A percentile compares a stretch with the other conserved stretches of the same genome.
Conservation (phyloP, 305 asterid species). For the Fraxinus latifolia region DNA sequence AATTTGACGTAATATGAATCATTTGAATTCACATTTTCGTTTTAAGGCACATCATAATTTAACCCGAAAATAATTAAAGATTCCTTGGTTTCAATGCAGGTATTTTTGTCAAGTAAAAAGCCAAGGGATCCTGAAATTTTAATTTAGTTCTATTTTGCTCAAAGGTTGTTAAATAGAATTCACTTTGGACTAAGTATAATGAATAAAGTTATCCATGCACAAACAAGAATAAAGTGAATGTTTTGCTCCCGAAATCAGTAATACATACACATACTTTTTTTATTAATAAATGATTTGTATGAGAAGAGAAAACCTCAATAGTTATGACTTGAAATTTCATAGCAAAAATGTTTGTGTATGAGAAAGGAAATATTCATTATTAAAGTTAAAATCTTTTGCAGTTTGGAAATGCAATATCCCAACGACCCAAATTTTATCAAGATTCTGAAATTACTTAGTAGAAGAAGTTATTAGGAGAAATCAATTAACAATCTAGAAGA, state of each 20-base stretch:
- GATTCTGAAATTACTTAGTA: background rate
- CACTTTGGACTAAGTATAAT: background rate
- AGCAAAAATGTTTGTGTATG: background rate
- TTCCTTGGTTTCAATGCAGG: background rate
- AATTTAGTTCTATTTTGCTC: background rate
- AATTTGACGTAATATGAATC: background rate
- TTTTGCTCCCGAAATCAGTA: background rate
- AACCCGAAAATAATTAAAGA: background rate
- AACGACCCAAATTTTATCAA: background rate
- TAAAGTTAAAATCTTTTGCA: background rate
- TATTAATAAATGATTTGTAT: background rate
- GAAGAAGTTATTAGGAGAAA: background rate
- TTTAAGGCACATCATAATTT: background rate
- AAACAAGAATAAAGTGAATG: background rate
- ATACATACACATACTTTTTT: background rate
- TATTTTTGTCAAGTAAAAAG: background rate
- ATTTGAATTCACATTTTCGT: background rate
- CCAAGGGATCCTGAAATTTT: background rate
- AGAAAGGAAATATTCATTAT: background rate
- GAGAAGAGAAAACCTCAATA: background rate
- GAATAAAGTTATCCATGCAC: background rate
- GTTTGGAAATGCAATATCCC: background rate
- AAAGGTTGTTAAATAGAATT: background rate
- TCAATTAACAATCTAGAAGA: background rate
- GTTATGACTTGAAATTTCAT: background rate